Conservation (phyloP, 768 basidiomycete species). For the Chalciporus sphaerocephalus region DNA sequence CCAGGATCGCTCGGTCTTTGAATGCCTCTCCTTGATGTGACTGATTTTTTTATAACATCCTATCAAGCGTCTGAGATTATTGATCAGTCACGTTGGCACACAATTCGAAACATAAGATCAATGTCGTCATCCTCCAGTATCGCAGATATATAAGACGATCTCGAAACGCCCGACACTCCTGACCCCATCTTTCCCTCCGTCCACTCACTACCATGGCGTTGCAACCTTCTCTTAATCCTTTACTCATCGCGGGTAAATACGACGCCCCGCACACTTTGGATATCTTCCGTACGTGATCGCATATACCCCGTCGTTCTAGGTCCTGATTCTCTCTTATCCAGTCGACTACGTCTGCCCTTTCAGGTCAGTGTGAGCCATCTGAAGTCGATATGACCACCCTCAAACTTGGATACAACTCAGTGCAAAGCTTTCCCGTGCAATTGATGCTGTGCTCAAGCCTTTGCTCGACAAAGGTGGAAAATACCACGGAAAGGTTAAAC, state of each 20-base stretch:
- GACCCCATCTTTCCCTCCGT: not conserved
- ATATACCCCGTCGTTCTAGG: not conserved
- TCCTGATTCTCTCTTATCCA: constrained; percentile 23
- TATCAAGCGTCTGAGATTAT: no score
- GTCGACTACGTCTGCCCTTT: constrained; percentile 88
- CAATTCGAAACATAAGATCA: not conserved
- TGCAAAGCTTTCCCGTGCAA: constrained; percentile 55
- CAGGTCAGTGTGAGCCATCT: constrained; percentile 40
- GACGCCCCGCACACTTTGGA: constrained; percentile 76
- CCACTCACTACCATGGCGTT: constrained; percentile 56
- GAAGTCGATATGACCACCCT: not conserved
- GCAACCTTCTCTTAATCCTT: constrained; percentile 65
- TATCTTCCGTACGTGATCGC: constrained; percentile 55
- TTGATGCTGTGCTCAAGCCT: constrained; percentile 60
- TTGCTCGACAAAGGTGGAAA: constrained; percentile 52
- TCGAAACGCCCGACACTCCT: not conserved
- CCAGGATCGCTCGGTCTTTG: no score
- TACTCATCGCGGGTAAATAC: constrained; percentile 55
- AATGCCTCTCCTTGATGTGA: not conserved
- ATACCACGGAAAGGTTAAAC: constrained; percentile 70
- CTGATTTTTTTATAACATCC: no score
- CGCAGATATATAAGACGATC: not conserved
- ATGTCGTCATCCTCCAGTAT: constrained; percentile 7
- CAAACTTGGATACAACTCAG: constrained; percentile 30
- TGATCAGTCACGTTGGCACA: not conserved